A percentile compares a stretch with the other conserved stretches of the same genome.
phyloP scores from a whole-genome alignment of 148 eudicot species.

The Diospyros kaki region DNA sequence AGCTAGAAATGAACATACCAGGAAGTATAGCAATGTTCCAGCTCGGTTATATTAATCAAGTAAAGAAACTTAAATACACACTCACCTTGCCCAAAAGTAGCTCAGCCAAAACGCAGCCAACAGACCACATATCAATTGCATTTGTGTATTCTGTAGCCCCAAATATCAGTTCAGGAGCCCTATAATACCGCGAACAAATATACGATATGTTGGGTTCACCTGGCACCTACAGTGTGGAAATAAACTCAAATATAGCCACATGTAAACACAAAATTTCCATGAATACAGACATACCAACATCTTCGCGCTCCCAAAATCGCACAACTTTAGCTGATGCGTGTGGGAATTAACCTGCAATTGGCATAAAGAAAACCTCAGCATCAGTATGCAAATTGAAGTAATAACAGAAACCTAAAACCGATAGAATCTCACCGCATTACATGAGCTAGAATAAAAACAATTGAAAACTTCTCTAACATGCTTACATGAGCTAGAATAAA shows the following conservation, averaged over 20 bases:
- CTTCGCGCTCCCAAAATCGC: slow-evolving; percentile 98
- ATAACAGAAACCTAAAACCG: too few relatives aligned
- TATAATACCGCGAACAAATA: slow-evolving; percentile 84
- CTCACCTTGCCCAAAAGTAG: slow-evolving; percentile 77
- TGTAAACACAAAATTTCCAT: neutral
- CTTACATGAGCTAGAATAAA: too few relatives aligned
- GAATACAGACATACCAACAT: slow-evolving; percentile 57
- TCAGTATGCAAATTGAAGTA: too few relatives aligned
- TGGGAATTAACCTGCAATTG: slow-evolving; percentile 74
- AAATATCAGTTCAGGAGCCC: slow-evolving; percentile 90
- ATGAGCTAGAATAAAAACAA: too few relatives aligned
- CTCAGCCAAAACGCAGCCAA: slow-evolving; percentile 87
- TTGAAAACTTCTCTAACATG: too few relatives aligned
- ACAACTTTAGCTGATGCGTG: slow-evolving; percentile 81
- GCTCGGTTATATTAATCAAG: neutral
- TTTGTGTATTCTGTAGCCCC: slow-evolving; percentile 91
- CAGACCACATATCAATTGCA: slow-evolving; percentile 95
- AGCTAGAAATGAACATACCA: neutral
- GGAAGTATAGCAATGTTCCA: neutral
- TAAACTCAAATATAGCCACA: slow-evolving; percentile 10
- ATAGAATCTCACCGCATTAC: too few relatives aligned
- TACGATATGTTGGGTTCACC: slow-evolving; percentile 92
- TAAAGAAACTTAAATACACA: neutral
- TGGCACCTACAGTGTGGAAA: slow-evolving; percentile 46
- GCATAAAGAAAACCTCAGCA: neutral